Conservation (phyloP, 1,139 yeast species). For the Eremothecium gossypii region DNA sequence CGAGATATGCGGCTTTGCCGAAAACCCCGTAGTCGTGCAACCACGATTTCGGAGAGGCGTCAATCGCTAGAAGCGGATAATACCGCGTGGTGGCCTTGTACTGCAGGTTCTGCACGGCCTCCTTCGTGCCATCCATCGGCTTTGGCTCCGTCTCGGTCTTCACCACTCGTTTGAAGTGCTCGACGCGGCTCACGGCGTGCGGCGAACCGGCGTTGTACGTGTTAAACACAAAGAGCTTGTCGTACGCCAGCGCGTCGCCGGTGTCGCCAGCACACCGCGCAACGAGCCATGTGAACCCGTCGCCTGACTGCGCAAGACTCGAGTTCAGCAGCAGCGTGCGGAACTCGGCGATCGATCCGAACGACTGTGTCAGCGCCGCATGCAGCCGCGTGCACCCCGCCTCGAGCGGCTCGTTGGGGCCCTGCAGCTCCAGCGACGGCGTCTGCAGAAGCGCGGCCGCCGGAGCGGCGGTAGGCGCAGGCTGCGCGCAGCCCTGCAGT, state of each 20-base stretch:
- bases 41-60: constrained; percentile 62
- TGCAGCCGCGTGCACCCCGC: constrained; percentile 26
- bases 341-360: constrained; percentile 63
- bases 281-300: constrained; percentile 69
- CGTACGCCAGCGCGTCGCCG: constrained; percentile 30
- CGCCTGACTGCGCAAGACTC: constrained; percentile 58
- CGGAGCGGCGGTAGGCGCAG: constrained; percentile 13
- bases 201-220: constrained; percentile 73
- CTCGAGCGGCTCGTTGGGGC: constrained; percentile 33
- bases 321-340: constrained; percentile 54
- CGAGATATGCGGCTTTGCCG: constrained; percentile 59
- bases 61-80: constrained; percentile 58
- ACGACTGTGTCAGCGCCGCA: constrained; percentile 43
- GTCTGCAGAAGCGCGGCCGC: constrained; percentile 35
- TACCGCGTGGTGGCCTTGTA: constrained; percentile 30
- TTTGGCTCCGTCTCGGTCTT: constrained; percentile 30
- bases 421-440: constrained; percentile 32
- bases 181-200: constrained; percentile 31
- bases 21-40: constrained; percentile 66
- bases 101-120: constrained; percentile 16
- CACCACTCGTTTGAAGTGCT: constrained; percentile 27
- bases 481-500: constrained; percentile 30
- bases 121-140: constrained; percentile 10
- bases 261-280: constrained; percentile 39
- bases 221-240: constrained; percentile 52